Evolutionary conservation across 305 asterid genomes (phyloP).

Genomic region (Fraxinus ornus): DNA sequence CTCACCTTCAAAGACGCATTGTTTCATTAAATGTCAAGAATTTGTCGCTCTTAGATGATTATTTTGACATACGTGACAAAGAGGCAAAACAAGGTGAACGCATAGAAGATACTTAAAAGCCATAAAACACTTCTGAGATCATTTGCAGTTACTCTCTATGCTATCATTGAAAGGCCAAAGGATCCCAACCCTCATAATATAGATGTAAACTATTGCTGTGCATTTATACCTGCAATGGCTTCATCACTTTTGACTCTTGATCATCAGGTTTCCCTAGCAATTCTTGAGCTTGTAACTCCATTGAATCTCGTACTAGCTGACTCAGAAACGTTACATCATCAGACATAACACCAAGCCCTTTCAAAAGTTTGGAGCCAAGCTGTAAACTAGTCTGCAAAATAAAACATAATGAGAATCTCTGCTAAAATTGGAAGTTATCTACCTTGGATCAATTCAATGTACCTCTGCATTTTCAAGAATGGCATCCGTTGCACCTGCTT

Average conservation of each 20-base stretch:
- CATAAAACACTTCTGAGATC: neutral
- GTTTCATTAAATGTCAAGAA: neutral
- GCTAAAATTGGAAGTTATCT: neutral
- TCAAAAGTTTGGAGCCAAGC: constrained; percentile 93
- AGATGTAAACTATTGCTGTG: neutral
- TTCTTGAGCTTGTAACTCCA: constrained; percentile 94
- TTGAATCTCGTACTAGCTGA: constrained; percentile 75
- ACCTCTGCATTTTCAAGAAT: constrained; percentile 98
- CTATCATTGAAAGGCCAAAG: neutral
- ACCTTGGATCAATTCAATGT: constrained; percentile 13
- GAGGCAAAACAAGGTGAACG: neutral
- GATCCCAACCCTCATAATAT: neutral
- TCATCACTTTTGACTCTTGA: constrained; percentile 49
- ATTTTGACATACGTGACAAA: neutral
- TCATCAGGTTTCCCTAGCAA: constrained; percentile 46
- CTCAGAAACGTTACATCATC: constrained; percentile 81
- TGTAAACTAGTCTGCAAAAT: constrained; percentile 83
- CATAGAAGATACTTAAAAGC: neutral
- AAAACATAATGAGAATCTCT: constrained; percentile 21
- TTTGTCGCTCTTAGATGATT: neutral
- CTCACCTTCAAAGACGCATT: constrained; percentile 50
- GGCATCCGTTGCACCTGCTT: constrained; percentile 97
- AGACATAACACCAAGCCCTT: constrained; percentile 92
- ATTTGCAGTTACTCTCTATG: neutral
- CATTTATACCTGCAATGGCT: constrained; percentile 81